Evolutionary conservation across 2,329 filamentous ascomycete genomes (phyloP).

Genomic region (Pyricularia grisea): DNA sequence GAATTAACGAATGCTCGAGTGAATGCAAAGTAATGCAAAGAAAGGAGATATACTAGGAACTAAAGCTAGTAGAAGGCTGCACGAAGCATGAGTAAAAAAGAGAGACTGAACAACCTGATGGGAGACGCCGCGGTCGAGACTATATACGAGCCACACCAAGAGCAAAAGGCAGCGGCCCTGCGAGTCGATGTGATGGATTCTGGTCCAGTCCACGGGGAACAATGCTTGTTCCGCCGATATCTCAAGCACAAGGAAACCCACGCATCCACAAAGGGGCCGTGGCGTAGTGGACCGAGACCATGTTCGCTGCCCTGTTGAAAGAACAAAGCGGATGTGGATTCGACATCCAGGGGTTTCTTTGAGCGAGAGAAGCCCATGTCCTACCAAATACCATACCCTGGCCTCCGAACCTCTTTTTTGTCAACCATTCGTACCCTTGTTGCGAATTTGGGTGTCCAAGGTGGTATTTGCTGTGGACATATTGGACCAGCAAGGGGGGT

Average conservation of each 20-base stretch:
- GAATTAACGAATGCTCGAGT: neutral
- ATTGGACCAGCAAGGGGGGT: neutral
- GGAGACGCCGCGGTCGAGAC: neutral
- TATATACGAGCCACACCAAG: neutral
- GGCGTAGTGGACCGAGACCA: neutral
- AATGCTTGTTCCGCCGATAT: neutral
- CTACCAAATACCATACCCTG: neutral
- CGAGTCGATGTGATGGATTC: neutral
- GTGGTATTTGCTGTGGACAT: neutral
- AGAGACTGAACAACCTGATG: neutral
- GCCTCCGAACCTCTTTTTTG: neutral
- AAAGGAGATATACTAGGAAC: neutral
- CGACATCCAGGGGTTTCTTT: neutral
- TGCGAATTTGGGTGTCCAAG: neutral
- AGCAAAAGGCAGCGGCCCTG: neutral
- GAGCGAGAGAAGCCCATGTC: neutral
- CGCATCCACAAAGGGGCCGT: neutral
- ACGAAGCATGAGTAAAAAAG: neutral
- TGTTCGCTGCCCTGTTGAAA: neutral
- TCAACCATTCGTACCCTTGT: neutral
- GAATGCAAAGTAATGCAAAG: neutral
- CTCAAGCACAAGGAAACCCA: neutral
- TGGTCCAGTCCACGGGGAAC: neutral
- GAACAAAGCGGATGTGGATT: neutral
- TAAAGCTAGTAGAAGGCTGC: neutral